Evolutionary conservation across 257 asterid genomes (phyloP), one percentile per base, ranked within the genome.

Genomic region (Thymus quinquecostatus): DNA sequence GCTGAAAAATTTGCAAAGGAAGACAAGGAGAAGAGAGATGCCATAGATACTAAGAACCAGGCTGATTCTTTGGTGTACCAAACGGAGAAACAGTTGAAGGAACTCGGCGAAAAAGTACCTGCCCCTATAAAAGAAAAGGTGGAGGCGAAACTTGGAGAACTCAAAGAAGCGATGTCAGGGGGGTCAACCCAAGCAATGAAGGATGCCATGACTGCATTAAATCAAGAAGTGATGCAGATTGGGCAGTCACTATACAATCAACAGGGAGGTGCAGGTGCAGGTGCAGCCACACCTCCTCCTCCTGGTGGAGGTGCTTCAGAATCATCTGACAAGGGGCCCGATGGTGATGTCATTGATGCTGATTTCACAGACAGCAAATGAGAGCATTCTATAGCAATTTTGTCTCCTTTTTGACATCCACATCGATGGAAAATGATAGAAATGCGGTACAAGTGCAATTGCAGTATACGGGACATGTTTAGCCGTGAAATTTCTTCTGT

Each of bases 1-100:
- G 99, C 99, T 5, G 99, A 95, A 53, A 89, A 78, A 75, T 95
- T 89, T 13, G 86, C 99, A 1, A 87, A 92, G 81, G 99, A 95
- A 78, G 99, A 95, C 84, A 95, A 95, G 82, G 99, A 92, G 80
- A 95, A 85, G 88, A 89, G 99, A 81, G 99, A 95, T 30, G 98
- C 96, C 32, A 92, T 94, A 11, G 99, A 94, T 70, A 92, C 99
- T 10, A 94, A 94, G 82, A 94, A 94, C 56, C 99, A 94, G 75
- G 99, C 96, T 0, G 99, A 94, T 77, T 95, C 98, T 0, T 89
- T 95, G 38, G 95, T 89, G 41, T 95, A 95, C 86, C 99, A 95
- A 78, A 92, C 99, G 2, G 97, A 95, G 81, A 95, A 95, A 86
- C 99, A 95, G 81, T 77, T 95, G 83, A 95, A 85, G 83, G 99